Evolutionary conservation across 768 basidiomycete species (phyloP), one percentile per base, ranked within the genome.

Genomic region (Rhizopogon sp.): DNA sequence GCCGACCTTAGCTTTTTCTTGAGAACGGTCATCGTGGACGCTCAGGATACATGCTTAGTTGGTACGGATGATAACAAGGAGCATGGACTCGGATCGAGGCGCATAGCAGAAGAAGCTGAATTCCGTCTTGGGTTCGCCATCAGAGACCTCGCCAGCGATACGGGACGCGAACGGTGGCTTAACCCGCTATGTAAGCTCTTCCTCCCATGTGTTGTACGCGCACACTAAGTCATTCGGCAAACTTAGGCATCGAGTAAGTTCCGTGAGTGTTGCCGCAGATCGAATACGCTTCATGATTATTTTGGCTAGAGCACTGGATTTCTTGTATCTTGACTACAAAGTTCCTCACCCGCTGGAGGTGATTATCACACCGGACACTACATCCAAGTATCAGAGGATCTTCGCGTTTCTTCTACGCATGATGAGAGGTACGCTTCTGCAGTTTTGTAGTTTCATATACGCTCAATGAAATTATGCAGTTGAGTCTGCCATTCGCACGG

Each of bases 311-410:
- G 92, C 93, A 6, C 67, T 96, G 42, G 93, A 95, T 66, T 96
- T 95, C 65, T 71, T 96, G 13, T 91, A 90, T 64, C 84, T 96
- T 74, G 84, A 93, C 59, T 96, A 96, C 68, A 88, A 88, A 62
- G 86, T 90, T n/a, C 90, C 92, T 1, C 76, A 77, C n/a, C 82
- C 91, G 0, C 72, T 96, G 39, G 81, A 84, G 44, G 77, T 85
- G 10, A 65, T 96, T 9, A 87, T 96, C 33, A 83, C 90, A 2
- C 74, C 81, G 1, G 76, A 80, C 5, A 79, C 88, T 33, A 69
- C 94, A n/a, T 84, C 81, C 5, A 95, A 94, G 66, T 95, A 95
- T 64, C 90, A 93, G 59, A 76, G 88, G 40, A 74, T 94, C 57
- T 93, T 93, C 66, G 78, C 87, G 0, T 85, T 93, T 62, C 79